phyloP scores from a whole-genome alignment of 805 yeast species.

The Saccharomycopsis guyanensis region DNA sequence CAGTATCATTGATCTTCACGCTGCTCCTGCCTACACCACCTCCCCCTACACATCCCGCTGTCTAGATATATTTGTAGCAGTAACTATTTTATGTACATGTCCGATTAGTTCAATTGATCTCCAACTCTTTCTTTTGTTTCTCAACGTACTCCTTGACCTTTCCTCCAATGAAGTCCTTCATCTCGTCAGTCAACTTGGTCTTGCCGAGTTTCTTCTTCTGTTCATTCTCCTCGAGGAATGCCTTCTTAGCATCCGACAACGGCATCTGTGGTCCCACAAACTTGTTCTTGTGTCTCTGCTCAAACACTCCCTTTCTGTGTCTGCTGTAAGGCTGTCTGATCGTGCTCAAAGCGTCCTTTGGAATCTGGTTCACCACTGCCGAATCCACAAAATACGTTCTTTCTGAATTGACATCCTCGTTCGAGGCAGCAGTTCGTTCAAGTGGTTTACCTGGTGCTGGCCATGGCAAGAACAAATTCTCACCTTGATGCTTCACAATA shows the following conservation, averaged over 20 bases:
- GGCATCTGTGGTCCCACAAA: slow-evolving; percentile 71
- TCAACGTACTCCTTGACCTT: slow-evolving; percentile 30
- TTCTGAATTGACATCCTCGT: slow-evolving; percentile 51
- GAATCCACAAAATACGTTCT: slow-evolving; percentile 71
- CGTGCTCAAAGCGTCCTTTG: slow-evolving; percentile 54
- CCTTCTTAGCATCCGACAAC: slow-evolving; percentile 51
- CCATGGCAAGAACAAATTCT: slow-evolving; percentile 77
- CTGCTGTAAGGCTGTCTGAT: slow-evolving; percentile 74
- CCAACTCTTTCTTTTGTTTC: slow-evolving; percentile 18
- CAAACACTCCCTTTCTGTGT: slow-evolving; percentile 55
- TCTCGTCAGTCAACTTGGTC: slow-evolving; percentile 40
- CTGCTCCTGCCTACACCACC: too few species aligned
- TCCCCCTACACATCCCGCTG: too few species aligned
- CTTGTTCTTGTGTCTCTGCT: slow-evolving; percentile 29
- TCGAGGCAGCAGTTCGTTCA: slow-evolving; percentile 22
- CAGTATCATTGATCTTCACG: too few species aligned
- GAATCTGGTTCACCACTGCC: slow-evolving; percentile 60
- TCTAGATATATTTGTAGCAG: too few species aligned
- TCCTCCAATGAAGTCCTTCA: slow-evolving; percentile 47
- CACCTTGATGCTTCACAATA: slow-evolving; percentile 56
- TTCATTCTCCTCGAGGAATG: slow-evolving; percentile 48
- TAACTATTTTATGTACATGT: too few species aligned
- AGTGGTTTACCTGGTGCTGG: slow-evolving; percentile 52
- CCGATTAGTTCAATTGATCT: too few species aligned
- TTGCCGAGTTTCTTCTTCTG: slow-evolving; percentile 33